Conservation (phyloP, 345 rosid species). For the Carallia brachiata region DNA sequence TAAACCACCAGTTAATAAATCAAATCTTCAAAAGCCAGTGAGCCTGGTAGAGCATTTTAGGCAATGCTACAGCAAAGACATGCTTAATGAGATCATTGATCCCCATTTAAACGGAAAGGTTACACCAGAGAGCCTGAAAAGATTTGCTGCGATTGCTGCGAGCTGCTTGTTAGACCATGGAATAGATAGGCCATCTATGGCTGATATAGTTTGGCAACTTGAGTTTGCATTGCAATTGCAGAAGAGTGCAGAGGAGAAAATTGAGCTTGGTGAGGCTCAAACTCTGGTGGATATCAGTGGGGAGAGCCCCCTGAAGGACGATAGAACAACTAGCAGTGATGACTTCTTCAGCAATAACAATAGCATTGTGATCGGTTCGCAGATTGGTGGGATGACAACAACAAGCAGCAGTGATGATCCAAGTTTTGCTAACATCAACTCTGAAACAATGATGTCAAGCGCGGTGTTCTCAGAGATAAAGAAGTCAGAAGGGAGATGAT, state of each 20-base stretch:
- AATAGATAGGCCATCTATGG: conserved; percentile 25
- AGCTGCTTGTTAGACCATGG: conserved; percentile 24
- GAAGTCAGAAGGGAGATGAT: not conserved
- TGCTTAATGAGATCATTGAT: conserved; percentile 22
- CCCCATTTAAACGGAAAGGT: conserved; percentile 11
- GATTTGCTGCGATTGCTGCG: conserved; percentile 18
- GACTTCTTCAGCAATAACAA: not conserved
- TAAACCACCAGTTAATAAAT: conserved; percentile 10
- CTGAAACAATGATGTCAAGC: not conserved
- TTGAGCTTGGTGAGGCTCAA: not conserved
- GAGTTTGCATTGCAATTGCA: conserved; percentile 29
- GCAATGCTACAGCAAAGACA: conserved; percentile 11
- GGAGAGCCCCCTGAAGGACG: not conserved
- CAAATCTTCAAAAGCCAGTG: not conserved
- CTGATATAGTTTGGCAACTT: conserved; percentile 18
- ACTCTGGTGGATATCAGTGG: not conserved
- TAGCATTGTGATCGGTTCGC: not conserved
- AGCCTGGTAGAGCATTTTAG: conserved; percentile 19
- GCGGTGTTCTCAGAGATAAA: not conserved
- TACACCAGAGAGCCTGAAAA: conserved; percentile 9
- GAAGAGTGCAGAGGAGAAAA: conserved; percentile 7
- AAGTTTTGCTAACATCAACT: not conserved
- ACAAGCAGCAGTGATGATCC: not conserved
- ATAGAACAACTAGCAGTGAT: not conserved
- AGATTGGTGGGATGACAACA: not conserved